Percentiles rank a stretch among this genome's conserved stretches.
These are phyloP conservation scores for Lotus japonicus DNA, from an alignment of 306 rosid genomes.

Conservation along the genomic window DNA sequence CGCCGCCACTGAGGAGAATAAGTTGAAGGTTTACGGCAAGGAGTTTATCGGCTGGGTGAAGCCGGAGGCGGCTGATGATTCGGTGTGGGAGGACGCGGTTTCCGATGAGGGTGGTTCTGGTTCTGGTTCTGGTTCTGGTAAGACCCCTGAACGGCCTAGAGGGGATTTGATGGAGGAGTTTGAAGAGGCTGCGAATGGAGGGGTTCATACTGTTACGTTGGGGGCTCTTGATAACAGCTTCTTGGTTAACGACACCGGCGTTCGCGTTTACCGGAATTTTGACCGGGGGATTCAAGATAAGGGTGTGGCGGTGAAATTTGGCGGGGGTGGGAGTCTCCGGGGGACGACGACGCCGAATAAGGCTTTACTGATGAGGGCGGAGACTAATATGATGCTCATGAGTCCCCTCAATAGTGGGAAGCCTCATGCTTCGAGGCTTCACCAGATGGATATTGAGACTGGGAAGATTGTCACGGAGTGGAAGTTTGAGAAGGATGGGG, in stretches of 20 bases:
- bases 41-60: conserved; percentile 88
- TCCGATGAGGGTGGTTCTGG: conserved; percentile 38
- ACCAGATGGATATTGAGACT: conserved; percentile 87
- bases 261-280: conserved; percentile 75
- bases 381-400: conserved; percentile 95
- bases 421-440: conserved; percentile 72
- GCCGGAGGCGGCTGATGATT: conserved; percentile 83
- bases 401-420: conserved; percentile 67
- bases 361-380: conserved; percentile 88
- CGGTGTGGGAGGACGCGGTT: conserved; percentile 85
- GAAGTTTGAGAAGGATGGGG: conserved; percentile 87
- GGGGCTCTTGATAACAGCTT: conserved; percentile 95
- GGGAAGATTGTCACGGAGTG: conserved; percentile 91
- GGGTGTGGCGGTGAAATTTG: conserved; percentile 33
- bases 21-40: conserved; percentile 78
- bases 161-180: conserved; percentile 81
- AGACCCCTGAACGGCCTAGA: conserved; percentile 40
- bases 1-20: conserved; percentile 62
- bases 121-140: no score
- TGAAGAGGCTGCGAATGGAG: conserved; percentile 86
- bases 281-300: conserved; percentile 85
- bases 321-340: no score
- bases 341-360: conserved; percentile 50
- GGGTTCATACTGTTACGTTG: conserved; percentile 83
- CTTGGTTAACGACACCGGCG: conserved; percentile 73